Percentiles rank a stretch among this genome's conserved stretches.
phyloP scores from a whole-genome alignment of 2,329 filamentous ascomycete species.

The Penicillium brevicompactum region DNA sequence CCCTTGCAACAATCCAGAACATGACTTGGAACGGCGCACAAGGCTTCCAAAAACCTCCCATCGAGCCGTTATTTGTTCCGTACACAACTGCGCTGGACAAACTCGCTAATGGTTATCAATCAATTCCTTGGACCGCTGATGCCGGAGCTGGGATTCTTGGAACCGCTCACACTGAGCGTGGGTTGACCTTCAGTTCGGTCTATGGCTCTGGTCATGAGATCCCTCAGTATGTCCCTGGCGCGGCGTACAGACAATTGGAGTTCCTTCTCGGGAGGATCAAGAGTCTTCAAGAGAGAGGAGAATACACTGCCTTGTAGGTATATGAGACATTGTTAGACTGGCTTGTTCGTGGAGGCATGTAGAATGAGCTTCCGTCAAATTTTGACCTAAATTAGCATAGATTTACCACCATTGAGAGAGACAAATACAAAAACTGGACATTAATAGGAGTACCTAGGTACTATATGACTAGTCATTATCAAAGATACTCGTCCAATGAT shows the following conservation, averaged over 20 bases:
- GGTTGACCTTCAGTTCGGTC: constrained; percentile 70
- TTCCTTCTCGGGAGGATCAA: constrained; percentile 71
- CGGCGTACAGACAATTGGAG: constrained; percentile 72
- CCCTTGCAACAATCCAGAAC: constrained; percentile 73
- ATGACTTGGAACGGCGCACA: constrained; percentile 76
- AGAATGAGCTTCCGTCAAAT: too few relatives aligned
- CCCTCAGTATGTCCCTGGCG: constrained; percentile 67
- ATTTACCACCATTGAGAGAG: too few relatives aligned
- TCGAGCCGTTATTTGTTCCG: constrained; percentile 69
- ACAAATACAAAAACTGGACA: too few relatives aligned
- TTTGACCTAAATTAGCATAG: too few relatives aligned
- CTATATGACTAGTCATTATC: too few relatives aligned
- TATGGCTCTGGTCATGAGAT: constrained; percentile 65
- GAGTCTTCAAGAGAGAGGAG: constrained; percentile 43
- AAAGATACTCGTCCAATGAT: too few relatives aligned
- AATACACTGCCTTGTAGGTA: constrained; percentile 15
- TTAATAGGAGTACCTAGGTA: too few relatives aligned
- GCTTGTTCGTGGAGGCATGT: too few relatives aligned
- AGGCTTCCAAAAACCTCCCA: constrained; percentile 66
- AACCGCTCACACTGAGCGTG: constrained; percentile 70
- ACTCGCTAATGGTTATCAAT: constrained; percentile 41
- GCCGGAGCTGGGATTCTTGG: constrained; percentile 70
- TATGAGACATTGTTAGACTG: background rate
- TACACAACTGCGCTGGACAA: constrained; percentile 49
- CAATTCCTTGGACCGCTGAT: constrained; percentile 39